Evolutionary conservation across 352 stramenopile genomes (phyloP).

Genomic region (Globisporangium ultimum): DNA sequence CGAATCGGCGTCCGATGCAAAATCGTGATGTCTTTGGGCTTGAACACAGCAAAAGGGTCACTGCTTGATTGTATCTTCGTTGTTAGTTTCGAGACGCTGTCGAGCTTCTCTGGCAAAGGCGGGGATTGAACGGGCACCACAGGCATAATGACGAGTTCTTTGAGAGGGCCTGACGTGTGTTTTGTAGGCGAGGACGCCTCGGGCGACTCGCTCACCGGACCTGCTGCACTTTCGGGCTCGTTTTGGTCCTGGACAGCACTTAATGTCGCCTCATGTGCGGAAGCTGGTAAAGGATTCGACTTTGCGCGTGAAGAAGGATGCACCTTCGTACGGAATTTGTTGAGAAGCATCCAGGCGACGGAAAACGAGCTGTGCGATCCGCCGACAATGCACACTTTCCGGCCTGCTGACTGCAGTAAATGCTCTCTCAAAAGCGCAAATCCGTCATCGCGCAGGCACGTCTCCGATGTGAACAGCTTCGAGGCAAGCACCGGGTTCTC

Average conservation of each 20-base stretch:
- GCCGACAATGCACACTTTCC: conserved; percentile 79
- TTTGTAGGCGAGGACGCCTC: conserved; percentile 7
- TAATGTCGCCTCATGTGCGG: too few relatives aligned
- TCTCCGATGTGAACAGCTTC: conserved; percentile 71
- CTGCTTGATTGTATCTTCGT: background rate
- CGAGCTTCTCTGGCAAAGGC: conserved; percentile 13
- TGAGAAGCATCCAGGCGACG: conserved; percentile 74
- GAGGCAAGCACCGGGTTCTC: conserved; percentile 30
- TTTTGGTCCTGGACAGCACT: background rate
- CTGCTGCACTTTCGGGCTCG: background rate
- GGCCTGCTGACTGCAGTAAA: conserved; percentile 35
- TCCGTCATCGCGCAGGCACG: conserved; percentile 58
- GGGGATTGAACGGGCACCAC: background rate
- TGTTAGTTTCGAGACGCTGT: conserved; percentile 17
- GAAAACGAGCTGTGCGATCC: conserved; percentile 87
- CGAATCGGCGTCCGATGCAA: conserved; percentile 73
- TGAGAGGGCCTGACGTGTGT: conserved; percentile 2
- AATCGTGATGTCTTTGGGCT: conserved; percentile 76
- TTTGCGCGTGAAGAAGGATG: too few relatives aligned
- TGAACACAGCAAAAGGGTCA: conserved; percentile 28
- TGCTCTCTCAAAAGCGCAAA: conserved; percentile 45
- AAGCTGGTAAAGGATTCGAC: too few relatives aligned
- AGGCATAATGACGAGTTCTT: conserved; percentile 10
- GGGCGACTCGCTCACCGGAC: background rate
- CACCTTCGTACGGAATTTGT: conserved; percentile 30